phyloP scores from a whole-genome alignment of 495 filamentous ascomycete genomes.

The Astrocystis sublimbata region DNA sequence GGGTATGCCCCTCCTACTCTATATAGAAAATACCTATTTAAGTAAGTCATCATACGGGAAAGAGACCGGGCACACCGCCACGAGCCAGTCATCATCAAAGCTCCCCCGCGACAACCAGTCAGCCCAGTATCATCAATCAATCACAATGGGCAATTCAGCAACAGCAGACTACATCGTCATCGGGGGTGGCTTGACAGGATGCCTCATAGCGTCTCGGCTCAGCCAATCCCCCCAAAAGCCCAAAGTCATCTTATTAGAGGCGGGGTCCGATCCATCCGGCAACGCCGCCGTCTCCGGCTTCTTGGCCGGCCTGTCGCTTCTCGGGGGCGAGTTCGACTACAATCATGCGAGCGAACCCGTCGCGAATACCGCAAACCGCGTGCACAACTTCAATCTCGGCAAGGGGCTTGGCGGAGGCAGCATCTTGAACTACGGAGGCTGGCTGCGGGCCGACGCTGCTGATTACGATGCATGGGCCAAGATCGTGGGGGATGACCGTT shows the following conservation, averaged over 20 bases:
- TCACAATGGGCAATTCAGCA: conserved; percentile 13
- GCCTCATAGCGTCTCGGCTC: conserved; percentile 29
- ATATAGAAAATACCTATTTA: too few relatives aligned
- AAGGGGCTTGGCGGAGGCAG: conserved; percentile 40
- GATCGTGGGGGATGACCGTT: conserved; percentile 35
- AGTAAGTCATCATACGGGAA: too few relatives aligned
- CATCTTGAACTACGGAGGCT: conserved; percentile 38
- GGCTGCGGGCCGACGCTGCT: conserved; percentile 36
- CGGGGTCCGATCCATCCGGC: conserved; percentile 18
- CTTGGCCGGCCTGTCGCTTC: conserved; percentile 17
- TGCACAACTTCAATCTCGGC: conserved; percentile 27
- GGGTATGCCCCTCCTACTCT: too few relatives aligned
- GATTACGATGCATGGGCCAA: conserved; percentile 46
- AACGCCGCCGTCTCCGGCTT: conserved; percentile 20
- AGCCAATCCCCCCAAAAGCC: conserved; percentile 18
- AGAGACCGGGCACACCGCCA: too few relatives aligned
- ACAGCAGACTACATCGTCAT: conserved; percentile 36
- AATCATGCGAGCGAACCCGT: conserved; percentile 35
- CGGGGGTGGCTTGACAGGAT: conserved; percentile 40
- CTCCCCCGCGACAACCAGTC: too few relatives aligned
- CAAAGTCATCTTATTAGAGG: conserved; percentile 21
- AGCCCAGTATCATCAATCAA: too few relatives aligned
- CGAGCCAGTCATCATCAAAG: too few relatives aligned
- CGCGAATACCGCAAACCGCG: conserved; percentile 23
- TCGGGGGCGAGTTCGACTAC: conserved; percentile 35